Base-by-base conservation (phyloP, 2,329 filamentous ascomycete species). In the Stachybotrys chartarum region DNA sequence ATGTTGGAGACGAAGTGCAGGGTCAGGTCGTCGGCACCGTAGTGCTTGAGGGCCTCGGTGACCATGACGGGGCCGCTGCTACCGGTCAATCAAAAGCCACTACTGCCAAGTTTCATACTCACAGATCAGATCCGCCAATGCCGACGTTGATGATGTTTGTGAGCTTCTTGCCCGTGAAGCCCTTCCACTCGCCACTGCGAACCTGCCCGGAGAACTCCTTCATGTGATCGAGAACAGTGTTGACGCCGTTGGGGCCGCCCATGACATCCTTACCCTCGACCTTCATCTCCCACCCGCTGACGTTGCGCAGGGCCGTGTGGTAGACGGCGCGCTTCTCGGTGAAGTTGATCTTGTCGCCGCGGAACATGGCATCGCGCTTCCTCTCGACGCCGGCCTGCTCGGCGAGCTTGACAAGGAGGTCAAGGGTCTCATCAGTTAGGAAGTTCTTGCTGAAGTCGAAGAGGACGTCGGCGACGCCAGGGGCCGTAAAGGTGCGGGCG, bases 401-500 rank as follows among this genome's bases (percentile, higher is more conserved):
- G 60, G 94, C 94, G 31, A 99, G 85, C 78, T 96, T 87, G 66
- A 95, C 81, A 54, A 99, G 83, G 52, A 96, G 82, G 61, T 87
- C 81, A 53, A 97, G 79, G 5, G 93, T 97, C 76, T 97, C 92
- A 64, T 96, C 90, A 59, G 88, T 94, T 66, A 97, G 74, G 75
- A 99, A 92, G 84, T 99, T 99, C 85, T 99, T 99, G 79, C 88
- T 94, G 78, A 96, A 99, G 76, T 99, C 94, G 75, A 97, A 99
- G 60, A 99, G 84, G 67, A 95, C 94, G 62, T 97, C 91, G 64
- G 85, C 86, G 63, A 88, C 86, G 54, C 82, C 92, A 32, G 85
- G 79, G 75, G 95, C 91, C 64, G 82, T 78, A 75, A 97, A 96
- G 68, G 83, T 90, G 72, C 86, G 89, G 70, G 86, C 89, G 79